phyloP scores from a whole-genome alignment of 73 alveolate genomes.

The Tetrahymena thermophila region DNA sequence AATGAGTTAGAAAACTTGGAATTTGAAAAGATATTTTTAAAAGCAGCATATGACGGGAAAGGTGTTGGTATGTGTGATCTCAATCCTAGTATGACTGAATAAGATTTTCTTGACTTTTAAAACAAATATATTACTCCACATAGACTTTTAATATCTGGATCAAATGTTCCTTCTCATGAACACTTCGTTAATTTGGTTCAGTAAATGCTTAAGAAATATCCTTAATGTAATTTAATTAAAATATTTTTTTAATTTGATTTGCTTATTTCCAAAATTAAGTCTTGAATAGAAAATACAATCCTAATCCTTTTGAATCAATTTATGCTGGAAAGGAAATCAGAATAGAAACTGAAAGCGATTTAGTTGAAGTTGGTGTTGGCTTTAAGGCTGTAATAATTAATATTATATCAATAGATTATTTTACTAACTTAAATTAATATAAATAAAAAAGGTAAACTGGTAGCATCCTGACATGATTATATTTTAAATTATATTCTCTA shows the following conservation, averaged over 20 bases:
- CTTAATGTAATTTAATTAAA: not conserved
- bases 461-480: not conserved
- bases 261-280: not conserved
- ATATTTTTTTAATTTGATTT: not conserved
- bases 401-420: not conserved
- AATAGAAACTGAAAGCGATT: not conserved
- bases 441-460: not conserved
- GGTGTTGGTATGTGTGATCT: not conserved
- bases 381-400: not conserved
- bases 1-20: not conserved
- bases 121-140: not conserved
- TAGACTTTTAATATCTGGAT: not conserved
- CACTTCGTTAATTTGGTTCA: not conserved
- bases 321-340: not conserved
- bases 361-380: not conserved
- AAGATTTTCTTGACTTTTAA: not conserved
- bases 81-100: not conserved
- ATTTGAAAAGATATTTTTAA: not conserved
- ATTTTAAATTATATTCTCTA: not conserved
- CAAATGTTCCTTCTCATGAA: not conserved
- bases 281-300: not conserved
- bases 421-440: not conserved
- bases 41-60: not conserved
- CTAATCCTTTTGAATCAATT: not conserved
- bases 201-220: not conserved